These are phyloP conservation scores for Oryza coarctata DNA, from an alignment of 176 grass and related monocot species.

Conservation along the genomic window DNA sequence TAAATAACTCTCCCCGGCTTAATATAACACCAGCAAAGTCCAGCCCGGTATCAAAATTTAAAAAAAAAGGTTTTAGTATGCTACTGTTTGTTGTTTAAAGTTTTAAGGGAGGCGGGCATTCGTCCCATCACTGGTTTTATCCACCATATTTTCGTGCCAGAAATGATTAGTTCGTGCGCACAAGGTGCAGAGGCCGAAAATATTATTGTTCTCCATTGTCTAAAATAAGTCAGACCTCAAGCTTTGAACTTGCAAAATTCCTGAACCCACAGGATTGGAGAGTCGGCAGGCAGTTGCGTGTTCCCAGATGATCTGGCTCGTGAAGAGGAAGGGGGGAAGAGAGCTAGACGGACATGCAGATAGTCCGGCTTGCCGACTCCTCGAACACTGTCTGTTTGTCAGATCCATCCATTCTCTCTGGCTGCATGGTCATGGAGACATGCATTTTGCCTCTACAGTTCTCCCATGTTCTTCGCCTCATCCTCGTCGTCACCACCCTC, in stretches of 20 bases:
- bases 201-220: too few relatives aligned
- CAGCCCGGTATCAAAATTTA: too few relatives aligned
- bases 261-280: background rate
- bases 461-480: background rate
- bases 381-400: background rate
- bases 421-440: background rate
- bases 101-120: too few relatives aligned
- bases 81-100: too few relatives aligned
- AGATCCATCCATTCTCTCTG: background rate
- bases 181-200: too few relatives aligned
- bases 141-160: too few relatives aligned
- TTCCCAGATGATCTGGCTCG: background rate
- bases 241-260: background rate
- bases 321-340: background rate
- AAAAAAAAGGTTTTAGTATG: too few relatives aligned
- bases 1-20: too few relatives aligned
- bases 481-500: background rate
- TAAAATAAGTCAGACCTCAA: background rate
- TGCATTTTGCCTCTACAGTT: background rate
- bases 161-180: too few relatives aligned
- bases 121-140: too few relatives aligned
- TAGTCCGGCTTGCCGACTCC: background rate
- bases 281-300: background rate
- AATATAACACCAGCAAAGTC: too few relatives aligned
- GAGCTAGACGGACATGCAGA: background rate